Evolutionary conservation across 345 rosid species (phyloP).

Genomic region (Bruguiera gymnorhiza): DNA sequence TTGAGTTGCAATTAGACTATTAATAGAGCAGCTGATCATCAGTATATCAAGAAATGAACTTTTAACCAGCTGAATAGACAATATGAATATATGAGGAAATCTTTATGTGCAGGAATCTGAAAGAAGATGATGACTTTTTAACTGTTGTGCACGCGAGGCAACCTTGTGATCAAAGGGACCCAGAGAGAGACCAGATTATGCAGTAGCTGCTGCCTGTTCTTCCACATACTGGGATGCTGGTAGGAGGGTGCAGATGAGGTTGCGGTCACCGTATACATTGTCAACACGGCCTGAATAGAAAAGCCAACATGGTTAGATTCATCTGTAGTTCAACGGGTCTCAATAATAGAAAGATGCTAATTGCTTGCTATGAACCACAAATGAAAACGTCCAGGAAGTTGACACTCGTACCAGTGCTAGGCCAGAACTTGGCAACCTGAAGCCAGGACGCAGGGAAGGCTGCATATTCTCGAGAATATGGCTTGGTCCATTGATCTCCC

Average conservation of each 20-base stretch:
- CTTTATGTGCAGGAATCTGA: slow-evolving; percentile 28
- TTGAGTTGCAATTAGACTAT: slow-evolving; percentile 34
- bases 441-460: slow-evolving; percentile 99
- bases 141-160: slow-evolving; percentile 5
- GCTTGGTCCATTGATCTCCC: slow-evolving; percentile 93
- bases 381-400: not conserved
- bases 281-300: slow-evolving; percentile 74
- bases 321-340: not conserved
- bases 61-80: slow-evolving; percentile 27
- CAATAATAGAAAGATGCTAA: not conserved
- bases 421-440: slow-evolving; percentile 89
- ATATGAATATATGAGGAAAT: slow-evolving; percentile 19
- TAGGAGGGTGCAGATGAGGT: slow-evolving; percentile 85
- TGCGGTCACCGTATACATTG: slow-evolving; percentile 97
- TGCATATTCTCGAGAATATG: slow-evolving; percentile 89
- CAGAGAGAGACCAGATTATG: slow-evolving; percentile 27
- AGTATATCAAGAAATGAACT: slow-evolving; percentile 24
- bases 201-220: slow-evolving; percentile 83
- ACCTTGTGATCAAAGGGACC: slow-evolving; percentile 5
- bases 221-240: slow-evolving; percentile 59
- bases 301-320: not conserved
- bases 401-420: slow-evolving; percentile 54
- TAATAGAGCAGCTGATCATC: slow-evolving; percentile 17
- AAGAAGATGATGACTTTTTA: slow-evolving; percentile 1
- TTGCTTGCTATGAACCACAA: not conserved